phyloP scores from a whole-genome alignment of 2,329 filamentous ascomycete genomes.

The Colletotrichum lini region DNA sequence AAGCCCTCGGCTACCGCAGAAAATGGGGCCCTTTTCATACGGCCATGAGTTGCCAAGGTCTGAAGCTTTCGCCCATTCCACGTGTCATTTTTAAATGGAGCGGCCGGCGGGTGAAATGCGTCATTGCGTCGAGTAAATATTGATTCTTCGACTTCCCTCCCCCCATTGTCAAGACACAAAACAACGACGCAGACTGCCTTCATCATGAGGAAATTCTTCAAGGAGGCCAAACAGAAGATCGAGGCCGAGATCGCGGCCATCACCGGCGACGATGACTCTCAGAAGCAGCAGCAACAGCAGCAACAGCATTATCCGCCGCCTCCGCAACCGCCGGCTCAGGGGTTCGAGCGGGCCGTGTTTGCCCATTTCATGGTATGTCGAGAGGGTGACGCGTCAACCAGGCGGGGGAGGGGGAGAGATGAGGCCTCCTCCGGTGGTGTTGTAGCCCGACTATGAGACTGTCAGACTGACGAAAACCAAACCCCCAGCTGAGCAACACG shows the following conservation, averaged over 20 bases:
- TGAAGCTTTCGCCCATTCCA: slow-evolving; percentile 38
- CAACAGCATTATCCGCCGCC: slow-evolving; percentile 13
- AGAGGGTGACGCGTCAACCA: background rate
- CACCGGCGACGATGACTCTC: slow-evolving; percentile 36
- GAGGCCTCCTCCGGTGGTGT: background rate
- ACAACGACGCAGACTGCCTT: background rate
- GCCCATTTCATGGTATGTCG: slow-evolving; percentile 39
- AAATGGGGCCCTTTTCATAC: slow-evolving; percentile 19
- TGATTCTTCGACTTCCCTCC: too few species aligned
- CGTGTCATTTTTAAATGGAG: slow-evolving; percentile 41
- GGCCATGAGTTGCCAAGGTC: slow-evolving; percentile 29
- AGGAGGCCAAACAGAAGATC: slow-evolving; percentile 36
- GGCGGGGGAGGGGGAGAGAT: too few species aligned
- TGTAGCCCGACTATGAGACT: too few species aligned
- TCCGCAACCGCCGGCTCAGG: slow-evolving; percentile 21
- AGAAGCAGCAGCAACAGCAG: slow-evolving; percentile 14
- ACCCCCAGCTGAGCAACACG: slow-evolving; percentile 36
- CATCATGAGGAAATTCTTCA: slow-evolving; percentile 40
- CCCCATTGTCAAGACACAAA: background rate
- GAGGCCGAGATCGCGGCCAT: slow-evolving; percentile 40
- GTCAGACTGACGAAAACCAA: background rate
- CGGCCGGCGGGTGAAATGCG: slow-evolving; percentile 19
- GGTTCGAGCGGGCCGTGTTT: slow-evolving; percentile 33
- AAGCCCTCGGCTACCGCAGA: slow-evolving; percentile 36
- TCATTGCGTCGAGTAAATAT: slow-evolving; percentile 3